phyloP scores from a whole-genome alignment of 495 filamentous ascomycete genomes.

The Daldinia bambusicola region DNA sequence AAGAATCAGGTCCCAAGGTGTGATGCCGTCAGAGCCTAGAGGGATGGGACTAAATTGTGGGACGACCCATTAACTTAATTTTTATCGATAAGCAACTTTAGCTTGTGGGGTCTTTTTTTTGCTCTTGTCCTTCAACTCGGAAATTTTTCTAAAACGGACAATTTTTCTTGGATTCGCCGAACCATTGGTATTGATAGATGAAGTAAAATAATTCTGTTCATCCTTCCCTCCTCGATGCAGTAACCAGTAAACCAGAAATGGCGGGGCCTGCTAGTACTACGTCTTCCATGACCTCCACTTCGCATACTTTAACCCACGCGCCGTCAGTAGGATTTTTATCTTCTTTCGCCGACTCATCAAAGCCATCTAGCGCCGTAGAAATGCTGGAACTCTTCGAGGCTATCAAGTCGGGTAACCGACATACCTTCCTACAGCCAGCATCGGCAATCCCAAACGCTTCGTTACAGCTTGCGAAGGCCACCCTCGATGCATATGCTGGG shows the following conservation, averaged over 20 bases:
- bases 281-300: constrained; percentile 66
- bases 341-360: constrained; percentile 43
- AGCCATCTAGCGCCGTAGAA: constrained; percentile 47
- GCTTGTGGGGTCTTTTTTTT: constrained; percentile 17
- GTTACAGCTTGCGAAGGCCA: constrained; percentile 75
- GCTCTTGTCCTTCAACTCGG: constrained; percentile 37
- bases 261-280: constrained; percentile 58
- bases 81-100: constrained; percentile 36
- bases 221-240: constrained; percentile 3
- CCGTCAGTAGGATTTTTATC: constrained; percentile 51
- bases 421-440: constrained; percentile 77
- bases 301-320: constrained; percentile 61
- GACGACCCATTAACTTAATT: neutral
- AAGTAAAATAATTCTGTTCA: constrained; percentile 1
- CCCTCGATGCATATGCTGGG: constrained; percentile 77
- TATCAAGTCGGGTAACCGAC: constrained; percentile 58
- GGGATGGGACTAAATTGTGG: constrained; percentile 10
- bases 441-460: constrained; percentile 69
- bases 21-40: constrained; percentile 32
- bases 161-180: constrained; percentile 32
- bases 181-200: constrained; percentile 17
- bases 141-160: constrained; percentile 33
- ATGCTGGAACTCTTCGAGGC: constrained; percentile 61
- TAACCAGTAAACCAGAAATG: constrained; percentile 54
- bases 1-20: neutral